Conservation (phyloP, 192 early-diverging fungal genomes). For the Coemansia pectinata region DNA sequence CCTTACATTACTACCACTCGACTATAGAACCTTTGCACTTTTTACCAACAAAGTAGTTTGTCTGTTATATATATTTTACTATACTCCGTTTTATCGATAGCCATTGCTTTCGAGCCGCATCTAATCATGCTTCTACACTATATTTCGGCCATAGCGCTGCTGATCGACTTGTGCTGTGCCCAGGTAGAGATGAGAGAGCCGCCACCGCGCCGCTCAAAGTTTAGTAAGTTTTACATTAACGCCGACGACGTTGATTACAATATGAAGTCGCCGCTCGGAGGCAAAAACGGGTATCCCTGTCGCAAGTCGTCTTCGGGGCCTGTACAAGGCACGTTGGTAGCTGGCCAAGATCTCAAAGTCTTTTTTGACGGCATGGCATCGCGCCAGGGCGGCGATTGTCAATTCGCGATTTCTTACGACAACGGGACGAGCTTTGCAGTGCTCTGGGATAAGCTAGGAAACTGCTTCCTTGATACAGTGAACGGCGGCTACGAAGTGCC, state of each 20-base stretch:
- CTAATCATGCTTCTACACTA: background rate
- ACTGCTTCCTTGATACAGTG: conserved; percentile 48
- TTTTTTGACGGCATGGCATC: conserved; percentile 52
- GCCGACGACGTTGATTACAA: conserved; percentile 50
- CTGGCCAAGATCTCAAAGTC: conserved; percentile 54
- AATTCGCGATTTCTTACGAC: conserved; percentile 53
- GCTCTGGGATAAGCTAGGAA: conserved; percentile 54
- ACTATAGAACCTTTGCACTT: background rate
- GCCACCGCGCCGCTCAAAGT: conserved; percentile 50
- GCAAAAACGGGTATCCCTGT: conserved; percentile 43
- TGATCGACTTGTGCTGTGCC: conserved; percentile 19
- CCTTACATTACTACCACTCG: too few species aligned
- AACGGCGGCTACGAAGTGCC: conserved; percentile 50
- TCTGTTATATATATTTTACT: background rate
- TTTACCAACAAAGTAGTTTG: background rate
- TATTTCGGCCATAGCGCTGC: background rate
- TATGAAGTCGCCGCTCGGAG: conserved; percentile 45
- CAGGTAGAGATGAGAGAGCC: conserved; percentile 51
- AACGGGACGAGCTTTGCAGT: conserved; percentile 60
- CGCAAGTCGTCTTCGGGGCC: conserved; percentile 31
- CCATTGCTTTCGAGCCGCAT: background rate
- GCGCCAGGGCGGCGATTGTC: conserved; percentile 48
- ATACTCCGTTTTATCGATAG: background rate
- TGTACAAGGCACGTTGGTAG: conserved; percentile 36
- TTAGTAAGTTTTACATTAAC: conserved; percentile 38